Percentiles rank a stretch among this genome's conserved stretches.
Evolutionary conservation across 2,329 filamentous ascomycete species (phyloP).

Genomic region (Calonectria pseudoturangicola): DNA sequence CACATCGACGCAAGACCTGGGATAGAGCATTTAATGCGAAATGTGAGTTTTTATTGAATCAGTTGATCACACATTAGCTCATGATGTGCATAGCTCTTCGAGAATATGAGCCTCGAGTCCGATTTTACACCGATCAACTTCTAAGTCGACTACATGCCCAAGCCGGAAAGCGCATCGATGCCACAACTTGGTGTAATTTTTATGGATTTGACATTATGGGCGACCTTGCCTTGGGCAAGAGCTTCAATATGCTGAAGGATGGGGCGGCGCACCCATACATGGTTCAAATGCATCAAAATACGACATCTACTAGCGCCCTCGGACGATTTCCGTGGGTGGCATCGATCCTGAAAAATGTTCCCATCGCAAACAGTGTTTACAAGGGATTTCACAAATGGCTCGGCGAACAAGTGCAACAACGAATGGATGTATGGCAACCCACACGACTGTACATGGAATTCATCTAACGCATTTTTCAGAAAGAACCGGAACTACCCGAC

Average conservation of each 20-base stretch:
- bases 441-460: no score
- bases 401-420: neutral
- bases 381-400: slow-evolving; percentile 18
- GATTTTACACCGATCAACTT: slow-evolving; percentile 22
- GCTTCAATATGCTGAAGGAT: slow-evolving; percentile 59
- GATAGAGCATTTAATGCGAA: slow-evolving; percentile 14
- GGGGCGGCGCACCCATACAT: slow-evolving; percentile 3
- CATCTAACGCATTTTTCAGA: neutral
- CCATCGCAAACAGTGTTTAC: neutral
- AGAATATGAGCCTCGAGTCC: slow-evolving; percentile 42
- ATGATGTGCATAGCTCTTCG: neutral
- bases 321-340: slow-evolving; percentile 5
- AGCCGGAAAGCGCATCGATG: neutral
- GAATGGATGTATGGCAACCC: slow-evolving; percentile 2
- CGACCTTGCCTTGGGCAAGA: slow-evolving; percentile 60
- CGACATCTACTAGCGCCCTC: neutral
- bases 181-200: slow-evolving; percentile 34
- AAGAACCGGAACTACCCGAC: slow-evolving; percentile 13
- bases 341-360: neutral
- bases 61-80: neutral
- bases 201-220: slow-evolving; percentile 64
- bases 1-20: slow-evolving; percentile 9
- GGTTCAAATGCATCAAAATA: slow-evolving; percentile 7
- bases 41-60: neutral
- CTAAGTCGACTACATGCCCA: neutral